These are phyloP conservation scores for Fraxinus latifolia DNA, from an alignment of 305 asterid genomes.

Conservation along the genomic window DNA sequence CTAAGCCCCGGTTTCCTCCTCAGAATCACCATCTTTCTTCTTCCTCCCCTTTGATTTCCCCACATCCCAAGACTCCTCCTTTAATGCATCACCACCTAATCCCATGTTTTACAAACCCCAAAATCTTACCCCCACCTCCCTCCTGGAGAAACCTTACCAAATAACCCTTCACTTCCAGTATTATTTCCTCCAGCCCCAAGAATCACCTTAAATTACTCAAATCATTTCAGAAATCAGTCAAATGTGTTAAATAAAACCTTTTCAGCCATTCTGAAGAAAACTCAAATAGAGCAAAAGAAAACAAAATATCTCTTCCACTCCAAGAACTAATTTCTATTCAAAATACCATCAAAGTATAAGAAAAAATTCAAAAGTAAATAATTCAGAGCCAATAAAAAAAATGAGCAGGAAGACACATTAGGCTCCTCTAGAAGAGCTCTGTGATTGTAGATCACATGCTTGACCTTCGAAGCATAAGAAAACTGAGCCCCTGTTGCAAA, in stretches of 20 bases:
- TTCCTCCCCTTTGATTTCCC: constrained; percentile 55
- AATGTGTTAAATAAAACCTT: background rate
- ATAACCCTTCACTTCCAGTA: background rate
- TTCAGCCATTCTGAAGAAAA: background rate
- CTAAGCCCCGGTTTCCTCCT: constrained; percentile 62
- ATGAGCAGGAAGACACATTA: constrained; percentile 22
- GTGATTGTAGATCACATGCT: constrained; percentile 45
- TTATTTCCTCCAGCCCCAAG: constrained; percentile 3
- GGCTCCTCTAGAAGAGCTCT: constrained; percentile 18
- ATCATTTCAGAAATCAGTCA: constrained; percentile 15
- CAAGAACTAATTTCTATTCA: constrained; percentile 3
- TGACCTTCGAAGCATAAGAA: constrained; percentile 31
- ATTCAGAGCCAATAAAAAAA: constrained; percentile 30
- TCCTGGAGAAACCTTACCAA: constrained; percentile 10
- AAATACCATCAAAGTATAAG: background rate
- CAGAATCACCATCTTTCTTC: constrained; percentile 37
- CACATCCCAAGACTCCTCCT: constrained; percentile 63
- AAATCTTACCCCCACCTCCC: constrained; percentile 23
- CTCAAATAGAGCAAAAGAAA: constrained; percentile 4
- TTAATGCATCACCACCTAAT: constrained; percentile 58
- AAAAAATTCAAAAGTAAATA: background rate
- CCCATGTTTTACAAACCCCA: constrained; percentile 61
- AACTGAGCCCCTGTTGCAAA: constrained; percentile 20
- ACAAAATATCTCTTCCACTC: background rate
- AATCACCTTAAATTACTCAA: constrained; percentile 17